Percentiles rank a stretch among this genome's conserved stretches.
Evolutionary conservation across 805 yeast species (phyloP).

Genomic region (Candida verbasci): DNA sequence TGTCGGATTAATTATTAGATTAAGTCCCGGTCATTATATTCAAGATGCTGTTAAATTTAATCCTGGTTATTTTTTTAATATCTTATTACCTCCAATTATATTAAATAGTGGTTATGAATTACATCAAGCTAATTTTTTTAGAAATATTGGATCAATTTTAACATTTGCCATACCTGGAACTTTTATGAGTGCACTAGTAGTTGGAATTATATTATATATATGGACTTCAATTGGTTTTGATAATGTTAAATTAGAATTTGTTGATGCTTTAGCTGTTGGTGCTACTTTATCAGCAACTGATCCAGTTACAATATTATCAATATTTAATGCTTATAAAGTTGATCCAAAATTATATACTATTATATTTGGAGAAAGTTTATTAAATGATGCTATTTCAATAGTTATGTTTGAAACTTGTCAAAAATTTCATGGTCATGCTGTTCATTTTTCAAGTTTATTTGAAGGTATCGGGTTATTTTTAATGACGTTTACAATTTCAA

Average conservation of each 20-base stretch:
- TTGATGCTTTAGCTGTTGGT: constrained; percentile 96
- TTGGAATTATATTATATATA: constrained; percentile 80
- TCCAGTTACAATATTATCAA: constrained; percentile 94
- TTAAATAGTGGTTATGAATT: constrained; percentile 94
- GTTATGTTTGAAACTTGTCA: constrained; percentile 99
- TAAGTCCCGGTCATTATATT: constrained; percentile 93
- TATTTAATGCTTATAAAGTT: constrained; percentile 95
- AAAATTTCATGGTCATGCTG: constrained; percentile 81
- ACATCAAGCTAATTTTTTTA: constrained; percentile 91
- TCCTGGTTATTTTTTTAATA: constrained; percentile 89
- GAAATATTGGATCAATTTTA: constrained; percentile 84
- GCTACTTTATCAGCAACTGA: constrained; percentile 98
- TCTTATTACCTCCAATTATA: constrained; percentile 92
- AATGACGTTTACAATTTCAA: constrained; percentile 88
- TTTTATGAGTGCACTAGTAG: constrained; percentile 81
- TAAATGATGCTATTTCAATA: constrained; percentile 96
- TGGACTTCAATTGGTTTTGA: constrained; percentile 94
- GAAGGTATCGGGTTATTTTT: constrained; percentile 92
- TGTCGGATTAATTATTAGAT: constrained; percentile 85
- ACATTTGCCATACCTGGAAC: constrained; percentile 98
- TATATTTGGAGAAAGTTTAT: constrained; percentile 91
- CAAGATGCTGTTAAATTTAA: constrained; percentile 96
- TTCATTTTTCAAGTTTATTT: constrained; percentile 71
- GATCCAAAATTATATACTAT: constrained; percentile 97
- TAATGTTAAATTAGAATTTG: constrained; percentile 82